Evolutionary conservation across 1,284 basidiomycete genomes (phyloP).

Genomic region (Ustilago bromivora): DNA sequence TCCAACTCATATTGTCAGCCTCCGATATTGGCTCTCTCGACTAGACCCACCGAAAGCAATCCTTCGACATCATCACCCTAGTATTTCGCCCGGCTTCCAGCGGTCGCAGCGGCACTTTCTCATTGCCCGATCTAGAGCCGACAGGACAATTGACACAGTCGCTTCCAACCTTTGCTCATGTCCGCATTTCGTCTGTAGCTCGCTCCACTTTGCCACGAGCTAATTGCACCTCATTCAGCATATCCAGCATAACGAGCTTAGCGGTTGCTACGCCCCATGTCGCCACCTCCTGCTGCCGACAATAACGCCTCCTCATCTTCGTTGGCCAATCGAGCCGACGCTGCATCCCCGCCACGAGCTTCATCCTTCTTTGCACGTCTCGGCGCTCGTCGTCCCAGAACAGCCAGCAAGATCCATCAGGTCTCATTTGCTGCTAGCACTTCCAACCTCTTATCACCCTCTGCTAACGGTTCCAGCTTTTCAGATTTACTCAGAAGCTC

Average conservation of each 20-base stretch:
- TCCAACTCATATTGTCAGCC: not conserved
- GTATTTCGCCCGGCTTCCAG: no score
- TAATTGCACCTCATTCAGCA: not conserved
- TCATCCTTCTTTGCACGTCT: constrained; percentile 26
- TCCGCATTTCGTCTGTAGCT: not conserved
- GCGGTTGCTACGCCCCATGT: constrained; percentile 16
- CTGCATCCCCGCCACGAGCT: constrained; percentile 16
- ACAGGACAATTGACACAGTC: not conserved
- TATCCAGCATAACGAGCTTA: not conserved
- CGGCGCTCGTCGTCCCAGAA: constrained; percentile 25
- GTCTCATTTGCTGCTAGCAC: constrained; percentile 43
- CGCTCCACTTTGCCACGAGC: constrained; percentile 1
- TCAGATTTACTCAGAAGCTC: constrained; percentile 35
- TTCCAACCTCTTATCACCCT: constrained; percentile 31
- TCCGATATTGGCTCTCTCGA: not conserved
- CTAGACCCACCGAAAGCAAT: no score
- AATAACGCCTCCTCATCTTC: constrained; percentile 9
- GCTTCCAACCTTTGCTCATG: not conserved
- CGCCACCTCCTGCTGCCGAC: constrained; percentile 17
- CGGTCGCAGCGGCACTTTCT: not conserved
- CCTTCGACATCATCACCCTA: no score
- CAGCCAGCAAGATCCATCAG: constrained; percentile 23
- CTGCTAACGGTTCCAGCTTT: constrained; percentile 16
- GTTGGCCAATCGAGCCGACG: constrained; percentile 1
- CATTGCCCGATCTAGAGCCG: not conserved